Evolutionary conservation across 768 basidiomycete genomes (phyloP).

Genomic region (Suillus sp.): DNA sequence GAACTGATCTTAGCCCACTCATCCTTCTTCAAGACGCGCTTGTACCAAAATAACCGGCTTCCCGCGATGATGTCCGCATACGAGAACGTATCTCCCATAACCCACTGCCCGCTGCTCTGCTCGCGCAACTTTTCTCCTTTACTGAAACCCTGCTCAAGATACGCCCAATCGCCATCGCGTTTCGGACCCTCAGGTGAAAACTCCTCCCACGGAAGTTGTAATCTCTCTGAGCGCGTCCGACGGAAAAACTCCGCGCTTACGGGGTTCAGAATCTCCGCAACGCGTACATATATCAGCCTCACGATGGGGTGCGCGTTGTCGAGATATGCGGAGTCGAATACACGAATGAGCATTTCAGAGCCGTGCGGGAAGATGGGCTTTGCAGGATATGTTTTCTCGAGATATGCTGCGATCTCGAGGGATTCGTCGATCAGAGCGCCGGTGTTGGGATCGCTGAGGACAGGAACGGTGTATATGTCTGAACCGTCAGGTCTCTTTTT

Average conservation of each 20-base stretch:
- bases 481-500: constrained; percentile 19
- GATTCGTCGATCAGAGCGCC: constrained; percentile 42
- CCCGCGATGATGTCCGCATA: constrained; percentile 14
- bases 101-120: constrained; percentile 6
- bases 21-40: constrained; percentile 9
- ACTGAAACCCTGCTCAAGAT: constrained; percentile 36
- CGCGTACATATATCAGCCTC: constrained; percentile 22
- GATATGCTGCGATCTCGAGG: constrained; percentile 44
- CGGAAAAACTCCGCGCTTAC: constrained; percentile 41
- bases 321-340: constrained; percentile 36
- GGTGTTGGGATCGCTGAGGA: constrained; percentile 45
- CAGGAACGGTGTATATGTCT: constrained; percentile 46
- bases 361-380: constrained; percentile 18
- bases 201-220: constrained; percentile 18
- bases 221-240: constrained; percentile 26
- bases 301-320: constrained; percentile 16
- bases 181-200: constrained; percentile 34
- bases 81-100: constrained; percentile 14
- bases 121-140: constrained; percentile 1
- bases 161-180: constrained; percentile 37
- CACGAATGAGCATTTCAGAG: constrained; percentile 40
- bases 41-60: constrained; percentile 10
- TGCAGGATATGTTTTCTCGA: constrained; percentile 46
- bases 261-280: constrained; percentile 28
- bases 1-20: constrained; percentile 5